phyloP scores from a whole-genome alignment of 2,329 filamentous ascomycete genomes.

The Hawksworthiomyces lignivorus region DNA sequence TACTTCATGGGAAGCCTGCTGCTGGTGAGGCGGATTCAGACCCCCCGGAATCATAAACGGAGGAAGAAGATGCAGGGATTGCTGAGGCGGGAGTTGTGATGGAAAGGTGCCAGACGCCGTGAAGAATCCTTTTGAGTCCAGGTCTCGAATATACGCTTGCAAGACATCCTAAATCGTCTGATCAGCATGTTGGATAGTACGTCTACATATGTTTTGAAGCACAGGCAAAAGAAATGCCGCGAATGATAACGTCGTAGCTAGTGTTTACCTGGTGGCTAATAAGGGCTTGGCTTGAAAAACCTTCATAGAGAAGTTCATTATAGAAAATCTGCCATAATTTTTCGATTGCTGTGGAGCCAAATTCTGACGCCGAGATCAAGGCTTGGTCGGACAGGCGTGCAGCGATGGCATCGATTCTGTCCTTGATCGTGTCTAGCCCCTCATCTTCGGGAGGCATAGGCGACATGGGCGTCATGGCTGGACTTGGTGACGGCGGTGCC shows the following conservation, averaged over 20 bases:
- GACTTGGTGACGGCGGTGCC: slow-evolving; percentile 9
- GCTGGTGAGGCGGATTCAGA: slow-evolving; percentile 22
- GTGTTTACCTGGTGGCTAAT: slow-evolving; percentile 53
- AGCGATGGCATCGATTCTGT: slow-evolving; percentile 53
- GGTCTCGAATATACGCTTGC: slow-evolving; percentile 52
- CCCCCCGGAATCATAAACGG: slow-evolving; percentile 34
- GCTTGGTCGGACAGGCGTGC: slow-evolving; percentile 38
- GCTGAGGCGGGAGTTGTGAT: slow-evolving; percentile 28
- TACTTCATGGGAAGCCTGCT: slow-evolving; percentile 15
- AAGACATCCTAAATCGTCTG: slow-evolving; percentile 57
- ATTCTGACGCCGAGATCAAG: slow-evolving; percentile 10
- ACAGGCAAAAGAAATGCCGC: too few relatives aligned
- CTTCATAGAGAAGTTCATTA: slow-evolving; percentile 49
- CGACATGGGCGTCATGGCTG: slow-evolving; percentile 4
- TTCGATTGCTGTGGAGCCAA: slow-evolving; percentile 28
- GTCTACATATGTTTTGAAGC: too few relatives aligned
- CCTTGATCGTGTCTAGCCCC: slow-evolving; percentile 47
- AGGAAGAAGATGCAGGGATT: slow-evolving; percentile 17
- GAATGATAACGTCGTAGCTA: too few relatives aligned
- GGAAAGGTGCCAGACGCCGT: slow-evolving; percentile 35
- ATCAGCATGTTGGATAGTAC: too few relatives aligned
- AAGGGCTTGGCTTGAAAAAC: slow-evolving; percentile 48
- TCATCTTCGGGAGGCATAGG: slow-evolving; percentile 26
- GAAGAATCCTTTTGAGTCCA: slow-evolving; percentile 41
- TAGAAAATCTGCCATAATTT: slow-evolving; percentile 52